A percentile compares a stretch with the other conserved stretches of the same genome.
Evolutionary conservation across 768 basidiomycete species (phyloP).

Genomic region (Coprinellus micaceus): DNA sequence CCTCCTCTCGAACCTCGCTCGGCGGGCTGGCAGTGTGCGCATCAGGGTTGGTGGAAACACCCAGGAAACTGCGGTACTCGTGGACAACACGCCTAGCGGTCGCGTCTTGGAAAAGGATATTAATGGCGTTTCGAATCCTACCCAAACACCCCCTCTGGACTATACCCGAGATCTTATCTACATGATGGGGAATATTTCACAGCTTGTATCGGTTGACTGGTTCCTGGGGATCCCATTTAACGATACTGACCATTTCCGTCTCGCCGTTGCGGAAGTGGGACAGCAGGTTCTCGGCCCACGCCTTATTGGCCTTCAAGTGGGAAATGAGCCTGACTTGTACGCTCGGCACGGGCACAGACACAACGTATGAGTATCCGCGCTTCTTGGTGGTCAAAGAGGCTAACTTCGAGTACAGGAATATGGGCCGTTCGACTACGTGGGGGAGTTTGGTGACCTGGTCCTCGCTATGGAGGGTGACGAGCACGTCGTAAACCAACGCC

Average conservation of each 20-base stretch:
- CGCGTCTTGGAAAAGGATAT: conserved; percentile 25
- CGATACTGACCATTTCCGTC: conserved; percentile 48
- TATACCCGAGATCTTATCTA: conserved; percentile 66
- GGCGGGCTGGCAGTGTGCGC: conserved; percentile 57
- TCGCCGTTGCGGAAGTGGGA: conserved; percentile 53
- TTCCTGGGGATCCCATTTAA: conserved; percentile 68
- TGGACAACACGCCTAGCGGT: conserved; percentile 43
- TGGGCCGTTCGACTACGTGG: conserved; percentile 35
- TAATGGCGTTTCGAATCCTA: conserved; percentile 26
- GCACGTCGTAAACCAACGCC: conserved; percentile 29
- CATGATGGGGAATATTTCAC: conserved; percentile 57
- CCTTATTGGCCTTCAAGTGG: conserved; percentile 66
- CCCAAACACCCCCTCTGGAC: conserved; percentile 62
- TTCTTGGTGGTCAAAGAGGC: conserved; percentile 9
- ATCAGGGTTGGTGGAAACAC: conserved; percentile 78
- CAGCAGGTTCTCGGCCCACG: conserved; percentile 61
- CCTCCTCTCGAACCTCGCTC: conserved; percentile 62
- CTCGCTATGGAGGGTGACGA: conserved; percentile 34
- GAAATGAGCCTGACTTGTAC: conserved; percentile 81
- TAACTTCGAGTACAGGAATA: conserved; percentile 23
- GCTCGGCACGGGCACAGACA: conserved; percentile 22
- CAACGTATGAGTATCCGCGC: conserved; percentile 3
- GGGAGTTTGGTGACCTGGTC: conserved; percentile 45
- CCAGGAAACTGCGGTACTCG: conserved; percentile 61
- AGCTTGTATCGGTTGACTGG: conserved; percentile 61